A percentile compares a stretch with the other conserved stretches of the same genome.
Conservation (phyloP, 495 filamentous ascomycete genomes). For the Sordaria brevicollis region DNA sequence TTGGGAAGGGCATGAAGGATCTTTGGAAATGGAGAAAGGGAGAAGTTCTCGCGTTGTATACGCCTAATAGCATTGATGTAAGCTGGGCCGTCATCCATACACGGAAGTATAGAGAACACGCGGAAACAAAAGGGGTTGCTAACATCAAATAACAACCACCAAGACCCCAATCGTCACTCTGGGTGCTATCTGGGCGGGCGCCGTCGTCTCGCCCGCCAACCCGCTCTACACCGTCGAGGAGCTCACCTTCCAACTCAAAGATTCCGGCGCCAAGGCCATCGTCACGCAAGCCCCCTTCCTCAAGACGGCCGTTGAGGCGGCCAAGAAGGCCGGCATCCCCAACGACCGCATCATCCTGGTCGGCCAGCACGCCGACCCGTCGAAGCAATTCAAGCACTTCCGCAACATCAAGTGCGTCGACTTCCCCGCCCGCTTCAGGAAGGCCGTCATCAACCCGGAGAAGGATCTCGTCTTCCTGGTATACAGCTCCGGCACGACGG, state of each 20-base stretch:
- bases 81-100: neutral
- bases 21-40: constrained; percentile 71
- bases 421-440: constrained; percentile 20
- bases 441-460: constrained; percentile 35
- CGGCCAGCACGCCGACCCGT: constrained; percentile 59
- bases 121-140: neutral
- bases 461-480: constrained; percentile 59
- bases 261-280: constrained; percentile 66
- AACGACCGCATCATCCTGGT: constrained; percentile 63
- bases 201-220: constrained; percentile 72
- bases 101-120: neutral
- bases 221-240: constrained; percentile 81
- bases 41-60: constrained; percentile 60
- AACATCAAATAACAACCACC: neutral
- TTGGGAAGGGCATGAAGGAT: constrained; percentile 67
- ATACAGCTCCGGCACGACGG: constrained; percentile 87
- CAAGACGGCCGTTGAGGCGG: constrained; percentile 53
- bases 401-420: constrained; percentile 54
- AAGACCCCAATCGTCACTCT: constrained; percentile 62
- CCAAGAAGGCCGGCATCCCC: constrained; percentile 54
- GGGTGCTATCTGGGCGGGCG: constrained; percentile 79
- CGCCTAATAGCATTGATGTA: constrained; percentile 56
- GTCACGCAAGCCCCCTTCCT: constrained; percentile 58
- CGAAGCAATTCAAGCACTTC: constrained; percentile 61
- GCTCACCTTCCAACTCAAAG: constrained; percentile 76